A percentile compares a stretch with the other conserved stretches of the same genome.
Evolutionary conservation across 2,329 filamentous ascomycete species (phyloP).

Genomic region (Gliomastix tumulicola): DNA sequence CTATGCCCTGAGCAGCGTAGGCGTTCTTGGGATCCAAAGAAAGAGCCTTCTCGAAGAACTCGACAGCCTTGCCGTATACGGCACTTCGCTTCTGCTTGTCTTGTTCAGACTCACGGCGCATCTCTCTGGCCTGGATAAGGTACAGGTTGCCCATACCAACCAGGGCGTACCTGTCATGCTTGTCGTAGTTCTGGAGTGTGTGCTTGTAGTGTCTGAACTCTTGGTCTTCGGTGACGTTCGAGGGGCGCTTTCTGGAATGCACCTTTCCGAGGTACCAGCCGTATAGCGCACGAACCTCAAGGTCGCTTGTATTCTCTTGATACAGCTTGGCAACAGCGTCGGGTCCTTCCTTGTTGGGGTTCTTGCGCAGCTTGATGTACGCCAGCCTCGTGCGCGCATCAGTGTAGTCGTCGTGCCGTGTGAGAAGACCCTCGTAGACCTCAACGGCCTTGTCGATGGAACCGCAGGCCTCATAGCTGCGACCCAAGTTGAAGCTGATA

Average conservation of each 20-base stretch:
- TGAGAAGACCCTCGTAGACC: slow-evolving; percentile 79
- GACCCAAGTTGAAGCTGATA: slow-evolving; percentile 92
- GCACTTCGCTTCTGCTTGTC: slow-evolving; percentile 88
- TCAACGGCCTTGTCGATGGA: slow-evolving; percentile 77
- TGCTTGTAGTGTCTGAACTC: slow-evolving; percentile 96
- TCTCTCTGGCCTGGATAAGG: slow-evolving; percentile 80
- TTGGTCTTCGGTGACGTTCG: slow-evolving; percentile 78
- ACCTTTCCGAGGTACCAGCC: slow-evolving; percentile 90
- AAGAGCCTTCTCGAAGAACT: slow-evolving; percentile 97
- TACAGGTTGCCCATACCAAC: slow-evolving; percentile 96
- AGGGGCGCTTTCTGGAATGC: slow-evolving; percentile 69
- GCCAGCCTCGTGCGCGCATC: slow-evolving; percentile 85
- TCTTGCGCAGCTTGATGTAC: slow-evolving; percentile 78
- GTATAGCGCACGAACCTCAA: slow-evolving; percentile 88
- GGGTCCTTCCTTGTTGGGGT: slow-evolving; percentile 78
- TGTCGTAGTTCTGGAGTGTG: slow-evolving; percentile 88
- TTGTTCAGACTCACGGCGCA: slow-evolving; percentile 81
- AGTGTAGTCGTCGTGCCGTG: slow-evolving; percentile 83
- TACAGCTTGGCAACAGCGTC: slow-evolving; percentile 82
- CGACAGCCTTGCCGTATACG: slow-evolving; percentile 84
- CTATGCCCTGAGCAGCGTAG: slow-evolving; percentile 92
- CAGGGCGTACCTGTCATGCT: slow-evolving; percentile 94
- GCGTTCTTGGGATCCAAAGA: slow-evolving; percentile 94
- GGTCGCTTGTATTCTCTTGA: slow-evolving; percentile 73
- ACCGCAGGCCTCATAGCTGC: slow-evolving; percentile 83